Percentiles rank a stretch among this genome's conserved stretches.
Conservation (phyloP, 2,329 filamentous ascomycete species). For the Ascochyta rabiei region DNA sequence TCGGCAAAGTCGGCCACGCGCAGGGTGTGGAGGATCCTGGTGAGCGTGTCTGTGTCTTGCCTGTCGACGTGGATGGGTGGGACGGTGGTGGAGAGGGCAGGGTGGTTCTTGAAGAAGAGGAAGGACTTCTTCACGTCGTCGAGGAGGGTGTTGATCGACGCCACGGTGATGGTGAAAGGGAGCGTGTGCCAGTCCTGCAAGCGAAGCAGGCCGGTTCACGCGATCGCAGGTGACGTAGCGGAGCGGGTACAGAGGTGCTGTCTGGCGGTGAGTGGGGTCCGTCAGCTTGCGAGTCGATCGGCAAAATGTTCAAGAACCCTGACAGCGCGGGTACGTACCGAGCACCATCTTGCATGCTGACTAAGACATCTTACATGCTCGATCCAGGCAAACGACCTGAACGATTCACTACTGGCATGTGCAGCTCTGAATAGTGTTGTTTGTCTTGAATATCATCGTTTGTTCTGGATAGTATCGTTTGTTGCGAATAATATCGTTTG, state of each 20-base stretch:
- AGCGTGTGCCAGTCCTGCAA: slow-evolving; percentile 14
- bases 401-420: no score
- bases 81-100: slow-evolving; percentile 33
- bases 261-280: slow-evolving; percentile 14
- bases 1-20: slow-evolving; percentile 32
- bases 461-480: no score
- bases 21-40: slow-evolving; percentile 25
- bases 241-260: slow-evolving; percentile 8
- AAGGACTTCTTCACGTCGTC: slow-evolving; percentile 47
- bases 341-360: neutral
- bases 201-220: slow-evolving; percentile 19
- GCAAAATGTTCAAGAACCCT: slow-evolving; percentile 10
- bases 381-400: no score
- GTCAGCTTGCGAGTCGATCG: slow-evolving; percentile 18
- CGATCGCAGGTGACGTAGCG: slow-evolving; percentile 16
- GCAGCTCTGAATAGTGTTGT: no score
- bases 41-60: slow-evolving; percentile 27
- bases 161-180: slow-evolving; percentile 47
- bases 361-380: neutral
- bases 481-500: no score
- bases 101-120: slow-evolving; percentile 42
- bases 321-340: slow-evolving; percentile 4
- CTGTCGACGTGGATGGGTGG: slow-evolving; percentile 19
- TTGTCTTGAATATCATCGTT: no score
- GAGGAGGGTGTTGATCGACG: slow-evolving; percentile 41